Evolutionary conservation across 257 asterid species (phyloP).

Genomic region (Lavandula angustifolia): DNA sequence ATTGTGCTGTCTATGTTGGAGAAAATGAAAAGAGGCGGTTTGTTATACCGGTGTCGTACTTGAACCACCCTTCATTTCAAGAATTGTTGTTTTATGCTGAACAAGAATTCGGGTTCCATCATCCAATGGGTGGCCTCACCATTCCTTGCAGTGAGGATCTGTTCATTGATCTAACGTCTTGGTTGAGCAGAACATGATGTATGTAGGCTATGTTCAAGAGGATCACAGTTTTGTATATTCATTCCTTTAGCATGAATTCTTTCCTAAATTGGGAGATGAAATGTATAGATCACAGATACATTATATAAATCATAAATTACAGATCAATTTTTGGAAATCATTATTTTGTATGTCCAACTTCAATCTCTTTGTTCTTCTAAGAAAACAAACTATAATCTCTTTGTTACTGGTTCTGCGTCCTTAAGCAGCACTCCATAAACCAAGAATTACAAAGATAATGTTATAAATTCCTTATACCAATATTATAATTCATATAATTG

Average conservation of each 20-base stretch:
- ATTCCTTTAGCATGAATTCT: neutral
- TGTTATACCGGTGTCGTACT: constrained; percentile 9
- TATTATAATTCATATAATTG: too few species aligned
- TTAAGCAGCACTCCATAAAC: neutral
- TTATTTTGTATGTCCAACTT: too few species aligned
- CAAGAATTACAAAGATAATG: too few species aligned
- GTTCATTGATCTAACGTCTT: constrained; percentile 31
- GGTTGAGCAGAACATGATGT: constrained; percentile 24
- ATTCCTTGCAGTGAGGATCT: constrained; percentile 37
- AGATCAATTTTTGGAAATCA: neutral
- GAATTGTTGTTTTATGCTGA: neutral
- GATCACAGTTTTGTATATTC: neutral
- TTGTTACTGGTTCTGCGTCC: neutral
- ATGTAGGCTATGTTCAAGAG: neutral
- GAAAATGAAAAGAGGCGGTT: neutral
- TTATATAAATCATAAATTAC: neutral
- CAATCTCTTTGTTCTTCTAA: neutral
- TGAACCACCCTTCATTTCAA: neutral
- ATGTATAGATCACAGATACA: neutral
- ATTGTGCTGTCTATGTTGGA: constrained; percentile 13
- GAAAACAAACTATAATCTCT: too few species aligned
- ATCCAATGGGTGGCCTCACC: constrained; percentile 41
- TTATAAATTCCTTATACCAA: too few species aligned
- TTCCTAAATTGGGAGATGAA: neutral
- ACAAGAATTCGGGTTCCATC: neutral